Base-by-base conservation (phyloP, 2,329 filamentous ascomycete species). In the Pseudofabraea citricarpa region DNA sequence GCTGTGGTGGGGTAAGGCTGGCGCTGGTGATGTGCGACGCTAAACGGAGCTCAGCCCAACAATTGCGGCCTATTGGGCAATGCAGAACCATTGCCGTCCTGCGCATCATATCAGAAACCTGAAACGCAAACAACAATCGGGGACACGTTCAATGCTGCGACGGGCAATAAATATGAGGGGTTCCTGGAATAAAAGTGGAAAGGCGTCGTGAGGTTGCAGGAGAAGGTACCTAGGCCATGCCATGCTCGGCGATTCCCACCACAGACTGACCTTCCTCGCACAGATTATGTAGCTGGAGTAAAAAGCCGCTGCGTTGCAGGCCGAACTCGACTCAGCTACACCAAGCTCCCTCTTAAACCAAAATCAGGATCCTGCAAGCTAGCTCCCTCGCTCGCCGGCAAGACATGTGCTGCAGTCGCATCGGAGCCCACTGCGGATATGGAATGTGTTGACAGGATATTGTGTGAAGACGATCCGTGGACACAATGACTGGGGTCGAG, bases 181-280 rank as follows among this genome's bases (percentile, higher is more conserved):
- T 68, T 97, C 22, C 69, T 97, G 54, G 91, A 97, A 74, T 96
- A 95, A 78, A 97, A 97, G 73, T 97, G 91, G 91, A 97, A 90
- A 16, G 93, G 89, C 58, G 86, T 97, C 21, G 90, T 96, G 58
- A 79, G 91, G 49, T 67, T 97, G 64, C 91, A 97, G 69, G 96
- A 95, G 68, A 97, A 95, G 86, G 88, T 87, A 67, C 40, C 65
- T n/a, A n/a, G n/a, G n/a, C n/a, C n/a, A n/a, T n/a, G n/a, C n/a
- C n/a, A n/a, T n/a, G n/a, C n/a, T n/a, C n/a, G n/a, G n/a, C n/a
- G n/a, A n/a, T n/a, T n/a, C n/a, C n/a, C n/a, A n/a, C n/a, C n/a
- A n/a, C n/a, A n/a, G n/a, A n/a, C n/a, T n/a, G n/a, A n/a, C n/a
- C n/a, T n/a, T n/a, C n/a, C n/a, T n/a, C n/a, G n/a, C 21, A 15